A percentile compares a stretch with the other conserved stretches of the same genome.
Evolutionary conservation across 2,329 filamentous ascomycete genomes (phyloP).

Genomic region (Onygena corvina): DNA sequence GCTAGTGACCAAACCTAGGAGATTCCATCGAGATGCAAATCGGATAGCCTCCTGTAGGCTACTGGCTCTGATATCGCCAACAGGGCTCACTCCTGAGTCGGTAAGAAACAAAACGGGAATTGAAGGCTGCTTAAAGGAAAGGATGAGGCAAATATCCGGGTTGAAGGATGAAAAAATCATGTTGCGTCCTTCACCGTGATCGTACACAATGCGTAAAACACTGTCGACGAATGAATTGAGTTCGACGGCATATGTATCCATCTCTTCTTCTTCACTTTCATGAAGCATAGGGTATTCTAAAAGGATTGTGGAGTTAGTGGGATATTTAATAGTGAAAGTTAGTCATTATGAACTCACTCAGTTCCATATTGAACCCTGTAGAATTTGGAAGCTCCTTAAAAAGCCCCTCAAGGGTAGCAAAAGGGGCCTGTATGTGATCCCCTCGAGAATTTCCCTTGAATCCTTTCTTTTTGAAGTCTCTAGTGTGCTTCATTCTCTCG

Average conservation of each 20-base stretch:
- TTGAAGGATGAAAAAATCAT: conserved; percentile 97
- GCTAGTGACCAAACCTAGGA: conserved; percentile 82
- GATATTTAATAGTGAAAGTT: neutral
- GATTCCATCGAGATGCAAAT: conserved; percentile 88
- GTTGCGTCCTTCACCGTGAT: conserved; percentile 67
- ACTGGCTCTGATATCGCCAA: conserved; percentile 79
- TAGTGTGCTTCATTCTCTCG: conserved; percentile 93
- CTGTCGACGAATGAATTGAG: conserved; percentile 80
- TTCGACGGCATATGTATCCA: conserved; percentile 88
- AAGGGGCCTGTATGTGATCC: conserved; percentile 89
- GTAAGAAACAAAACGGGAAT: conserved; percentile 92
- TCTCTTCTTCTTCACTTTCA: conserved; percentile 83
- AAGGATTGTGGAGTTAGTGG: conserved; percentile 14
- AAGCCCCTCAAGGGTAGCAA: conserved; percentile 87
- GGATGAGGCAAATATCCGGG: conserved; percentile 84
- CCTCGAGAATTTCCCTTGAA: conserved; percentile 93
- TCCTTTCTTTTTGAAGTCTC: conserved; percentile 86
- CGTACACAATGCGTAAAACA: conserved; percentile 79
- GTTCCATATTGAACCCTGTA: conserved; percentile 95
- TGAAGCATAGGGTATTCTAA: conserved; percentile 89
- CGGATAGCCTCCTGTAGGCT: conserved; percentile 91
- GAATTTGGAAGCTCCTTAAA: conserved; percentile 70
- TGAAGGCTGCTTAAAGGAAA: conserved; percentile 93
- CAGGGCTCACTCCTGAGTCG: conserved; percentile 67
- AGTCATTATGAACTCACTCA: conserved; percentile 45